Percentiles rank a stretch among this genome's conserved stretches.
These are phyloP conservation scores for Sordariomycetes sp. DNA, from an alignment of 2,329 filamentous ascomycete genomes.

Conservation along the genomic window DNA sequence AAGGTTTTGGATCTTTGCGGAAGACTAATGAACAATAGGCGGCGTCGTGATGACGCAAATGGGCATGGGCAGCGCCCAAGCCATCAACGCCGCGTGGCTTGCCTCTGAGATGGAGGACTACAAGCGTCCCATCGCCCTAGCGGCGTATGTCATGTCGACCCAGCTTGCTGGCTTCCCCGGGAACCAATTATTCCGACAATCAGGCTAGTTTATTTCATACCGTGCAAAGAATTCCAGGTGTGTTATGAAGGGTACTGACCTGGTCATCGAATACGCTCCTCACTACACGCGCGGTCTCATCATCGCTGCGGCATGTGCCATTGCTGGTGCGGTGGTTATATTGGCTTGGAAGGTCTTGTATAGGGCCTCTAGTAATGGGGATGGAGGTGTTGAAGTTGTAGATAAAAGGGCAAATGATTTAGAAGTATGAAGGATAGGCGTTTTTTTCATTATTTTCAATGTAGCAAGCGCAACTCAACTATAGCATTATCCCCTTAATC, in stretches of 20 bases:
- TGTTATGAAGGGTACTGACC: background rate
- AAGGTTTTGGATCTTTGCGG: background rate
- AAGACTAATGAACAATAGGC: conserved; percentile 5
- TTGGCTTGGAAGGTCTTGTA: conserved; percentile 17
- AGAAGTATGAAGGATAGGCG: background rate
- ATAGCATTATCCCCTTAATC: no score
- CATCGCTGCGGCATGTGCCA: conserved; percentile 13
- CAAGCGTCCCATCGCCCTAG: conserved; percentile 14
- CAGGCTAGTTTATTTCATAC: conserved; percentile 9
- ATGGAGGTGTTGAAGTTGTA: conserved; percentile 11
- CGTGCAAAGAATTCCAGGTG: background rate
- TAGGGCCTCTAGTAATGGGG: conserved; percentile 13
- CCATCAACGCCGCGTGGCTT: conserved; percentile 17
- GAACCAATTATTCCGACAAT: conserved; percentile 14
- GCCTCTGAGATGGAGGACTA: conserved; percentile 15
- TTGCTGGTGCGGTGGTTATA: conserved; percentile 12
- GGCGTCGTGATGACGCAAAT: conserved; percentile 17
- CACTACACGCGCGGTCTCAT: conserved; percentile 12
- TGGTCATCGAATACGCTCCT: conserved; percentile 11
- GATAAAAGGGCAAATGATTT: background rate
- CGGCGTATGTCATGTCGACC: conserved; percentile 17
- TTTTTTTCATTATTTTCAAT: background rate
- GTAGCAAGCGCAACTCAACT: no score
- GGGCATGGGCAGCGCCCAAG: conserved; percentile 17
- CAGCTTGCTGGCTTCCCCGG: conserved; percentile 16